Evolutionary conservation across 768 basidiomycete genomes (phyloP).

Genomic region (Phanerochaete sordida): DNA sequence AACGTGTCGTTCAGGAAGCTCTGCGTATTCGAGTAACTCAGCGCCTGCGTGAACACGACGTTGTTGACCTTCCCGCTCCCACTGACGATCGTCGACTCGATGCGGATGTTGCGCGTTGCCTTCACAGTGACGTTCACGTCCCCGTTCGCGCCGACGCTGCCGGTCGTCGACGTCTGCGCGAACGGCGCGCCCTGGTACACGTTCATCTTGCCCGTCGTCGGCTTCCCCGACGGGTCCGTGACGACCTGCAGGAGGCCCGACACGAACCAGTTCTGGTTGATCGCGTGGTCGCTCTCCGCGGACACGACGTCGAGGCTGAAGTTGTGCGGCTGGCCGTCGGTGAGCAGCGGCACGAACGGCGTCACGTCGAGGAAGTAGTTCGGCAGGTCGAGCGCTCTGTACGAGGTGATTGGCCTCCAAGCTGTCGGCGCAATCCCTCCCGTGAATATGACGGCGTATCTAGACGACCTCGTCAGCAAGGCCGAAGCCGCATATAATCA

Average conservation of each 20-base stretch:
- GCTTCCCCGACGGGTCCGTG: slow-evolving; percentile 57
- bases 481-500: too few relatives aligned
- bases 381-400: slow-evolving; percentile 73
- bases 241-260: slow-evolving; percentile 67
- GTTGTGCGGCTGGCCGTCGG: slow-evolving; percentile 65
- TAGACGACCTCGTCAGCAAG: not conserved
- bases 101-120: slow-evolving; percentile 53
- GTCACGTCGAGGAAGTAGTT: slow-evolving; percentile 78
- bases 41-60: slow-evolving; percentile 59
- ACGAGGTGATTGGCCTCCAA: slow-evolving; percentile 77
- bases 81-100: slow-evolving; percentile 57
- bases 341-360: slow-evolving; percentile 68
- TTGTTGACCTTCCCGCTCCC: slow-evolving; percentile 56
- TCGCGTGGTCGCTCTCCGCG: slow-evolving; percentile 59
- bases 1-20: slow-evolving; percentile 47
- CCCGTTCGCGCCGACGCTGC: slow-evolving; percentile 34
- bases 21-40: slow-evolving; percentile 62
- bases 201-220: slow-evolving; percentile 67
- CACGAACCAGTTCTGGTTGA: slow-evolving; percentile 76
- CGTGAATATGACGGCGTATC: slow-evolving; percentile 53
- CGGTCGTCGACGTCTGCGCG: slow-evolving; percentile 47
- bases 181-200: slow-evolving; percentile 55
- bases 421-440: slow-evolving; percentile 68
- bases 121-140: slow-evolving; percentile 60
- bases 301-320: slow-evolving; percentile 74